Base-by-base conservation (phyloP, 495 filamentous ascomycete species). In the Trichoderma orchidacearum region DNA sequence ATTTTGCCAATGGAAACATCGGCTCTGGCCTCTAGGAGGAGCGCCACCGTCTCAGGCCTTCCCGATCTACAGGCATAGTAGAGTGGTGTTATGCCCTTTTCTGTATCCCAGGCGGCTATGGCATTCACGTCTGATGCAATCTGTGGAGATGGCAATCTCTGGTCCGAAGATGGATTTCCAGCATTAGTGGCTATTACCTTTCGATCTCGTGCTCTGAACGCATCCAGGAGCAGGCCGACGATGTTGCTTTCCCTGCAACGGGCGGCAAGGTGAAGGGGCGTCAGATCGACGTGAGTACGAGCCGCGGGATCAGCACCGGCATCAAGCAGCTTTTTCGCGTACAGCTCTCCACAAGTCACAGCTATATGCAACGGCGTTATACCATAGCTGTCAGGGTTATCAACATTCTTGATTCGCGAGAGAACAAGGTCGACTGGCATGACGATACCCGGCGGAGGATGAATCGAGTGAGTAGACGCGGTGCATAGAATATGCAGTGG, bases 261-360 rank as follows among this genome's bases (percentile, higher is more conserved):
- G 3, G 69, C 62, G 7, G 72, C 73, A 21, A 74, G 59, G 56
- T 77, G 75, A 3, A 77, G 60, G 17, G 68, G 53, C 9, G 67
- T 74, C 15, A 62, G 56, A 1, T 66, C 62, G 13, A 72, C 61
- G 17, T 63, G 56, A 0, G 72, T 72, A 5, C 23, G 27, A 12
- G 34, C 35, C 8, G 58, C 58, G 13, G 61, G 25, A 51, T 68
- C 59, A 2, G 68, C 70, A 4, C 74, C 74, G 0, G 60, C 60
- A 12, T 56, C 29, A n/a, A 77, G 63, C n/a, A 77, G 57, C 15
- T 57, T 58, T 9, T 34, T 57, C 9, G 70, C 58, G n/a, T 59
- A 48, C 8, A 25, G 6, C 11, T 29, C 35, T 4, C 27, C 11
- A 12, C 21, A 12, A 7, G 54, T 56, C 3, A 21, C 32, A 28